Evolutionary conservation across 345 rosid species (phyloP).

Genomic region (Laguncularia racemosa): DNA sequence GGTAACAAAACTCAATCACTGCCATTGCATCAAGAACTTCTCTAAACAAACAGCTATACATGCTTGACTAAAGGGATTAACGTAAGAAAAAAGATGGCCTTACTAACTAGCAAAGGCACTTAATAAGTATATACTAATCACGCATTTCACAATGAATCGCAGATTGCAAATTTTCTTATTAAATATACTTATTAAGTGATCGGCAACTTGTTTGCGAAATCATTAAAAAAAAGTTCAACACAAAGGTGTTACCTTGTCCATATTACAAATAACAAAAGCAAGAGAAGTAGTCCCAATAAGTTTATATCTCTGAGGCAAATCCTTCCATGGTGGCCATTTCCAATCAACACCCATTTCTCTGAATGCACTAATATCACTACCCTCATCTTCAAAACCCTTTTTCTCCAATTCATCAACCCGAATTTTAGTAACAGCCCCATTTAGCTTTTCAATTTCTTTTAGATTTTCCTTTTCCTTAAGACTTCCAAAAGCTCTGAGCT

Average conservation of each 20-base stretch:
- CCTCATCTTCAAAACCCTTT: conserved; percentile 15
- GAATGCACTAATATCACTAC: conserved; percentile 4
- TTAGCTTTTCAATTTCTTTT: conserved; percentile 23
- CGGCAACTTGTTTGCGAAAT: too few species aligned
- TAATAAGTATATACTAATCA: too few species aligned
- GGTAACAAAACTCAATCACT: too few species aligned
- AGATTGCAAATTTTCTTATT: too few species aligned
- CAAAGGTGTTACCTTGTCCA: conserved; percentile 63
- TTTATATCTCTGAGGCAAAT: conserved; percentile 67
- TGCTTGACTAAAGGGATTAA: too few species aligned
- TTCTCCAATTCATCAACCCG: conserved; percentile 28
- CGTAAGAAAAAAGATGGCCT: too few species aligned
- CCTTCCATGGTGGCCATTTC: conserved; percentile 82
- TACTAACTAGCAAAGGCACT: too few species aligned
- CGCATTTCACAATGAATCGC: too few species aligned
- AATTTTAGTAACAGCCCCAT: conserved; percentile 21
- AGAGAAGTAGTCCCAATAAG: conserved; percentile 82
- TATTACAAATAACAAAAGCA: conserved; percentile 88
- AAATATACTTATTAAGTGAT: too few species aligned
- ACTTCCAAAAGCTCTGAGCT: conserved; percentile 41
- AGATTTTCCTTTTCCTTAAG: conserved; percentile 52
- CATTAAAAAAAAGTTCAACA: too few species aligned
- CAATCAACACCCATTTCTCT: conserved; percentile 39
- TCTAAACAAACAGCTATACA: too few species aligned
- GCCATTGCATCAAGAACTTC: too few species aligned